These are phyloP conservation scores for Blastomyces silverae DNA, from an alignment of 2,329 filamentous ascomycete species.

Conservation along the genomic window DNA sequence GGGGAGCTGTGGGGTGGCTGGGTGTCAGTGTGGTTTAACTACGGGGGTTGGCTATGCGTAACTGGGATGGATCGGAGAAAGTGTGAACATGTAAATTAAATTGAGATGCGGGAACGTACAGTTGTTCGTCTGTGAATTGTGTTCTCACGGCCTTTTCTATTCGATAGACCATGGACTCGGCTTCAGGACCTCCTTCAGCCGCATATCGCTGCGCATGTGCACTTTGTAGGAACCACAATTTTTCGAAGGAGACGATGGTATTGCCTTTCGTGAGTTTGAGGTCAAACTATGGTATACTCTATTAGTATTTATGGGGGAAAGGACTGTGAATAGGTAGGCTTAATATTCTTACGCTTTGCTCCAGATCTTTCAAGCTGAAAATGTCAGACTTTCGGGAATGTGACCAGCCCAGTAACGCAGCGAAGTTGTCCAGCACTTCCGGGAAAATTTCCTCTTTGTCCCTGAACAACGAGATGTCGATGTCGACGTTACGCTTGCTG, in stretches of 20 bases:
- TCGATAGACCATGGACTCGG: slow-evolving; percentile 37
- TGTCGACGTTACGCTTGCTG: slow-evolving; percentile 74
- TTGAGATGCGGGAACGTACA: slow-evolving; percentile 26
- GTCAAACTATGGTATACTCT: slow-evolving; percentile 53
- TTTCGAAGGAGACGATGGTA: slow-evolving; percentile 71
- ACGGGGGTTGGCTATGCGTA: not conserved
- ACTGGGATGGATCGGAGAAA: not conserved
- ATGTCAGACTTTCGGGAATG: slow-evolving; percentile 62
- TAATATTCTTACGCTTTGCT: slow-evolving; percentile 53
- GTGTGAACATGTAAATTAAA: not conserved
- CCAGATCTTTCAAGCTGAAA: slow-evolving; percentile 63
- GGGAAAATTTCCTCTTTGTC: slow-evolving; percentile 55
- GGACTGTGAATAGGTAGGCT: not conserved
- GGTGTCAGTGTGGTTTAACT: slow-evolving; percentile 6
- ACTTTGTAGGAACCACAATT: slow-evolving; percentile 72
- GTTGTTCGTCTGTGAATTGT: slow-evolving; percentile 23
- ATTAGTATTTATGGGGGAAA: not conserved
- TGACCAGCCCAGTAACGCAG: slow-evolving; percentile 78
- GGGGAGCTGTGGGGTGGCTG: slow-evolving; percentile 23
- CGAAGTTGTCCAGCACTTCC: slow-evolving; percentile 68
- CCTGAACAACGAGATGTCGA: slow-evolving; percentile 54
- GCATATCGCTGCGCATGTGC: slow-evolving; percentile 54
- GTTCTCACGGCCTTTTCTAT: slow-evolving; percentile 29
- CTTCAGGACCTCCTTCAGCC: slow-evolving; percentile 39
- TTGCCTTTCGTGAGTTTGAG: slow-evolving; percentile 89